Percentiles rank a stretch among this genome's conserved stretches.
Evolutionary conservation across 1,284 basidiomycete genomes (phyloP).

Genomic region (Taiwanofungus camphoratus): DNA sequence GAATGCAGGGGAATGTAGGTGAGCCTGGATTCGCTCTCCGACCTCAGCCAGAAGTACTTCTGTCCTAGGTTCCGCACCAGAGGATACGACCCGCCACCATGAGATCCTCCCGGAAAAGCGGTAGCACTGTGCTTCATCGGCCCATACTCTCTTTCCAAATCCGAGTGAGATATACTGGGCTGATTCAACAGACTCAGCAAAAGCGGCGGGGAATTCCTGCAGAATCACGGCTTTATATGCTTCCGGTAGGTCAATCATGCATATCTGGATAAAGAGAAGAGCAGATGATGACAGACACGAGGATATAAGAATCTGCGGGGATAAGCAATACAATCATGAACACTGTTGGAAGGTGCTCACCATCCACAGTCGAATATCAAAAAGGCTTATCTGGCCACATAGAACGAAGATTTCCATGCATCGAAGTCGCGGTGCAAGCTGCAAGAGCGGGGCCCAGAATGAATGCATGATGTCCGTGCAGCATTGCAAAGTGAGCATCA

Average conservation of each 20-base stretch:
- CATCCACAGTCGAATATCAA: background rate
- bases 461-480: background rate
- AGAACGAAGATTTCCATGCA: background rate
- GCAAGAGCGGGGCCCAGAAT: background rate
- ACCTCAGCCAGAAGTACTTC: too few species aligned
- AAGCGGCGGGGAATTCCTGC: background rate
- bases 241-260: background rate
- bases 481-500: background rate
- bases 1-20: too few species aligned
- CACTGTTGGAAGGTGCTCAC: background rate
- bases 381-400: background rate
- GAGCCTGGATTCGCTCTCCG: too few species aligned
- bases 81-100: background rate
- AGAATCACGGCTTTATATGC: background rate
- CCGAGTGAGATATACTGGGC: background rate
- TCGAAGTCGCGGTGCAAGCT: background rate
- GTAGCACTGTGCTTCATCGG: background rate
- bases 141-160: background rate
- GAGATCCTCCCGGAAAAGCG: background rate
- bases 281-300: background rate
- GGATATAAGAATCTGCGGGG: background rate
- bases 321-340: background rate
- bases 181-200: background rate
- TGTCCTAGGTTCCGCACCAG: background rate
- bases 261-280: background rate